phyloP scores from a whole-genome alignment of 352 stramenopile species.

The Pythium rhizo-oryzae region DNA sequence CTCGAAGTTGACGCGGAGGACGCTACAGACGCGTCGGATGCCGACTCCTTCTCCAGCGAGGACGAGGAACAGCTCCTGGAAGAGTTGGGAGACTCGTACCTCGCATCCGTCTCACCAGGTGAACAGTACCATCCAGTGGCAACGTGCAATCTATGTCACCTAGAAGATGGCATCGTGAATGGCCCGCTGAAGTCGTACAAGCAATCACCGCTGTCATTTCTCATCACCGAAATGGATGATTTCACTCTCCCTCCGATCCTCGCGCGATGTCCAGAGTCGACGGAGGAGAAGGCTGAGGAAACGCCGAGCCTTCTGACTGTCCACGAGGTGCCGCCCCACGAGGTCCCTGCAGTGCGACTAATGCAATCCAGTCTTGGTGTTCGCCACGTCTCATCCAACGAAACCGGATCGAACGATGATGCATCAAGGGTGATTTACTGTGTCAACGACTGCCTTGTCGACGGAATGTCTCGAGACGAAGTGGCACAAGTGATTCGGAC shows the following conservation, averaged over 20 bases:
- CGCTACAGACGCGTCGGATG: conserved; percentile 32
- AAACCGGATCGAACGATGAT: background rate
- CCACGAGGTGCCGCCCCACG: background rate
- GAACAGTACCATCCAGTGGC: background rate
- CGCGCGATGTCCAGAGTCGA: conserved; percentile 9
- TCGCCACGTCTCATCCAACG: background rate
- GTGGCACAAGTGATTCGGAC: conserved; percentile 14
- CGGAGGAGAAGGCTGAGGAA: background rate
- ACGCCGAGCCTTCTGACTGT: background rate
- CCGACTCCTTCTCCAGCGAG: conserved; percentile 11
- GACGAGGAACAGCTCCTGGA: conserved; percentile 56
- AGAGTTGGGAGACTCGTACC: conserved; percentile 58
- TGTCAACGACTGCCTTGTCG: conserved; percentile 27
- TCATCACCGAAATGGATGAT: conserved; percentile 42
- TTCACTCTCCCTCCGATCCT: conserved; percentile 60
- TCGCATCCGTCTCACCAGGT: conserved; percentile 12
- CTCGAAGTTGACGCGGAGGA: background rate
- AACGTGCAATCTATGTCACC: conserved; percentile 54
- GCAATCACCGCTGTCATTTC: conserved; percentile 45
- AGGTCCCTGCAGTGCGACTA: background rate
- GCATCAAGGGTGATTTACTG: conserved; percentile 17
- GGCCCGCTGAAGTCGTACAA: conserved; percentile 50
- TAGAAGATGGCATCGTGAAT: conserved; percentile 73
- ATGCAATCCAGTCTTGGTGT: conserved; percentile 9
- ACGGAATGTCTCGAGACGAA: conserved; percentile 20